Percentiles rank a stretch among this genome's conserved stretches.
Evolutionary conservation across 345 rosid genomes (phyloP).

Genomic region (Eucalyptus lansdowneana): DNA sequence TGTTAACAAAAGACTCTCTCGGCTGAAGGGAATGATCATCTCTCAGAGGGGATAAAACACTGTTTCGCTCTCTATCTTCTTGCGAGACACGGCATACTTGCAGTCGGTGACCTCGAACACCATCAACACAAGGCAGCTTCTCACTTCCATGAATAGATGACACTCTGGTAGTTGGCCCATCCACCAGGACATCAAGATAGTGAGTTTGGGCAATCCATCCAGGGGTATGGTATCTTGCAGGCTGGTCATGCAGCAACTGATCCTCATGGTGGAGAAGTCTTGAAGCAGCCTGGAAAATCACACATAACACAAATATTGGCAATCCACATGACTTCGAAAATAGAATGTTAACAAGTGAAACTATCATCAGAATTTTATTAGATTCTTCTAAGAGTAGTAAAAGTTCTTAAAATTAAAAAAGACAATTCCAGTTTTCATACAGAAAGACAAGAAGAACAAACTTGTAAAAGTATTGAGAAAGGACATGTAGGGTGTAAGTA

Average conservation of each 20-base stretch:
- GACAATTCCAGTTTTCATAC: not conserved
- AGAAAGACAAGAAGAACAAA: not conserved
- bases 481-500: not conserved
- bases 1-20: slow-evolving; percentile 25
- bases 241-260: slow-evolving; percentile 52
- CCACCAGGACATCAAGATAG: slow-evolving; percentile 38
- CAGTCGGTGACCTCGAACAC: slow-evolving; percentile 37
- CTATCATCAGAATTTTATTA: not conserved
- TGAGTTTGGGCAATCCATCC: slow-evolving; percentile 39
- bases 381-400: not conserved
- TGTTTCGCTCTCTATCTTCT: slow-evolving; percentile 45
- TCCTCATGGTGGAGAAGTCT: slow-evolving; percentile 45
- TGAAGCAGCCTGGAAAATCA: slow-evolving; percentile 22
- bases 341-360: not conserved
- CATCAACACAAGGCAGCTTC: slow-evolving; percentile 30
- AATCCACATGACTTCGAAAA: not conserved
- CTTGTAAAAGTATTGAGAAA: not conserved
- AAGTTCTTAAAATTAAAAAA: not conserved
- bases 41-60: slow-evolving; percentile 31
- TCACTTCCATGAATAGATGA: slow-evolving; percentile 50
- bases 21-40: slow-evolving; percentile 38
- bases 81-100: slow-evolving; percentile 44
- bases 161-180: slow-evolving; percentile 35
- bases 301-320: not conserved
- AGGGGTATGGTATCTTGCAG: slow-evolving; percentile 35